phyloP scores from a whole-genome alignment of 768 basidiomycete genomes.

The Hericium erinaceus region DNA sequence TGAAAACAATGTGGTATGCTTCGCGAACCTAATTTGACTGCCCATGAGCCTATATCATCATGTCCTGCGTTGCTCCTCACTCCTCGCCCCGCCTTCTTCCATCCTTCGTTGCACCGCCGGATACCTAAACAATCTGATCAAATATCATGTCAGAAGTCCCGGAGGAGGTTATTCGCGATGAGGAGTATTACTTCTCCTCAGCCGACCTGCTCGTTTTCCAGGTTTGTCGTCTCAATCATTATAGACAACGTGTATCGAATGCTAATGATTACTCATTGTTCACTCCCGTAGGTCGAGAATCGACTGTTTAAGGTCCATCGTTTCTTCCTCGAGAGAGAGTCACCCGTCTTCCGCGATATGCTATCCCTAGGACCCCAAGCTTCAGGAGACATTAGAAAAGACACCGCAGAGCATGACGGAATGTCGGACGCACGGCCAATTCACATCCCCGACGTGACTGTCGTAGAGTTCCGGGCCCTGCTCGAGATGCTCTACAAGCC shows the following conservation, averaged over 20 bases:
- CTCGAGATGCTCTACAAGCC: constrained; percentile 7
- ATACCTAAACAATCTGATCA: too few species aligned
- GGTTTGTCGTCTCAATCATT: constrained; percentile 4
- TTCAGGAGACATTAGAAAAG: neutral
- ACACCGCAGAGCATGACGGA: neutral
- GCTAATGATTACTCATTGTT: too few species aligned
- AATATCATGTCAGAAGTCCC: too few species aligned
- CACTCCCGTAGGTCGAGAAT: constrained; percentile 7
- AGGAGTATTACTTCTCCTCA: too few species aligned
- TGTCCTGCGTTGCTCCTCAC: too few species aligned
- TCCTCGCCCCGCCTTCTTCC: too few species aligned
- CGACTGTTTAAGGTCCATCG: constrained; percentile 17
- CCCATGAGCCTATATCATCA: too few species aligned
- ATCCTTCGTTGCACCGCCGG: too few species aligned
- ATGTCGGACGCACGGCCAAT: constrained; percentile 5
- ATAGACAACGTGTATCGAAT: too few species aligned
- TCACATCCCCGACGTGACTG: constrained; percentile 3
- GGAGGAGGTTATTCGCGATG: too few species aligned
- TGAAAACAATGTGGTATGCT: too few species aligned
- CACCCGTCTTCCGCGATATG: constrained; percentile 1
- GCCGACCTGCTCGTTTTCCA: constrained; percentile 5
- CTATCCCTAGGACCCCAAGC: neutral
- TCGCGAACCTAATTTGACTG: too few species aligned
- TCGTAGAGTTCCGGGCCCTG: constrained; percentile 8
- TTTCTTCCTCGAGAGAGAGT: constrained; percentile 12